Percentiles rank a stretch among this genome's conserved stretches.
These are phyloP conservation scores for Cryptococcus floricola DNA, from an alignment of 1,284 basidiomycete species.

Conservation along the genomic window DNA sequence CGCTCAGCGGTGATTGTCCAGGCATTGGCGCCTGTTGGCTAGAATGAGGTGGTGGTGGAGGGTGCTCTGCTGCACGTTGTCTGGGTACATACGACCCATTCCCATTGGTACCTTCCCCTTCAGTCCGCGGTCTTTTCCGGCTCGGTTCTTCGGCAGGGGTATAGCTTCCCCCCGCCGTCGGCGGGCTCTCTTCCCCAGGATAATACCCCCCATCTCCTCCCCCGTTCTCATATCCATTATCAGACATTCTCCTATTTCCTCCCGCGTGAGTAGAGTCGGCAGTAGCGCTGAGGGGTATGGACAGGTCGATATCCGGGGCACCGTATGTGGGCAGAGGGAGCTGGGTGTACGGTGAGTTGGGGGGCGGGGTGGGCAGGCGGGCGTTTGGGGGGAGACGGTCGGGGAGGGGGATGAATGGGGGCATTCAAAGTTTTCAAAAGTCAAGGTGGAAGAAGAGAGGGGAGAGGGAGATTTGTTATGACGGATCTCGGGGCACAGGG, in stretches of 20 bases:
- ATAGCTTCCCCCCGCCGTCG: neutral
- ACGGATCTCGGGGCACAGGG: neutral
- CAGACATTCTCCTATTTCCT: neutral
- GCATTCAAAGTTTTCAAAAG: constrained; percentile 1
- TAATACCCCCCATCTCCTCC: no score
- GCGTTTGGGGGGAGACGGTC: constrained; percentile 26
- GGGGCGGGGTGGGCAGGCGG: constrained; percentile 11
- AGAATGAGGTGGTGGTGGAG: neutral
- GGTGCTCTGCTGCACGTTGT: neutral
- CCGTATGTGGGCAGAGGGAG: constrained; percentile 27
- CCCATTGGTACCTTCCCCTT: constrained; percentile 3
- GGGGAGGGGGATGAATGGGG: constrained; percentile 35
- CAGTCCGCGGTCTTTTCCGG: constrained; percentile 26
- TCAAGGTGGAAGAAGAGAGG: neutral
- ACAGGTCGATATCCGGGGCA: constrained; percentile 33
- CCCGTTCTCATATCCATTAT: neutral
- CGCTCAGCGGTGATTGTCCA: constrained; percentile 54
- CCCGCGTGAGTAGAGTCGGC: neutral
- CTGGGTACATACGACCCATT: neutral
- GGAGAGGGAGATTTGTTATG: neutral
- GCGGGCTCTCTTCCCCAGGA: neutral
- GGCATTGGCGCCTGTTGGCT: neutral
- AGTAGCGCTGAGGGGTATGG: constrained; percentile 6
- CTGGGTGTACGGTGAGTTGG: neutral
- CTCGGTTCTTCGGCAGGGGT: constrained; percentile 21